Evolutionary conservation across 164 flowering plant species (phyloP), one percentile per base, ranked within the genome.

Genomic region (Vitis cinerea): DNA sequence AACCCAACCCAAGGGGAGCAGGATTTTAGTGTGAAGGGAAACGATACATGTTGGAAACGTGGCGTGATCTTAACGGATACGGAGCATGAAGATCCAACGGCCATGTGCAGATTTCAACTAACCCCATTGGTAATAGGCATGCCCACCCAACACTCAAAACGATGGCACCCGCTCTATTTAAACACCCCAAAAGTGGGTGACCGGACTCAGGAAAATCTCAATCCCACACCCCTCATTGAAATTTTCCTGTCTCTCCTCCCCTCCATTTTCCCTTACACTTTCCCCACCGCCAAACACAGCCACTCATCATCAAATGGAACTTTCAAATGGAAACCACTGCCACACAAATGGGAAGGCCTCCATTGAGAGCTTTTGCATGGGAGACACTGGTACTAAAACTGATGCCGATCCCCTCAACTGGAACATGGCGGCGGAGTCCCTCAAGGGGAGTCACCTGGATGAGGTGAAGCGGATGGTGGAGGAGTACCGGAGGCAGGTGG

Each of bases 391-490:
- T 3, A 23, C 27, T 23, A 23, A 23, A 23, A 2, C 27, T 23
- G 27, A 2, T 23, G 27, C 27, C 27, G 85, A 82, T 61, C 88
- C 87, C 1, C 71, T 88, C 75, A 80, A 86, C 70, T 89, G 94
- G 91, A 77, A 67, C 1, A 15, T 31, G 73, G 88, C 86, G 2
- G 90, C 88, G 3, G 88, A 86, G 80, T 29, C 83, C 2, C 50
- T 87, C 19, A 80, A 71, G n/a, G 86, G 91, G 8, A 87, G 91
- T 77, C 91, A 89, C 56, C 76, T 85, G 1, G 87, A 87, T 8
- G 88, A 89, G 77, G 86, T 87, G 63, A 83, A 80, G 82, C 70
- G 76, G 6, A 89, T 89, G 94, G 83, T 89, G 44, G 78, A 50
- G 31, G 89, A 87, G 71, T 89, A 16, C 62, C 61, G 84, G 50